A percentile compares a stretch with the other conserved stretches of the same genome.
phyloP scores from a whole-genome alignment of 2,329 filamentous ascomycete genomes.

The Exophiala oligosperma region DNA sequence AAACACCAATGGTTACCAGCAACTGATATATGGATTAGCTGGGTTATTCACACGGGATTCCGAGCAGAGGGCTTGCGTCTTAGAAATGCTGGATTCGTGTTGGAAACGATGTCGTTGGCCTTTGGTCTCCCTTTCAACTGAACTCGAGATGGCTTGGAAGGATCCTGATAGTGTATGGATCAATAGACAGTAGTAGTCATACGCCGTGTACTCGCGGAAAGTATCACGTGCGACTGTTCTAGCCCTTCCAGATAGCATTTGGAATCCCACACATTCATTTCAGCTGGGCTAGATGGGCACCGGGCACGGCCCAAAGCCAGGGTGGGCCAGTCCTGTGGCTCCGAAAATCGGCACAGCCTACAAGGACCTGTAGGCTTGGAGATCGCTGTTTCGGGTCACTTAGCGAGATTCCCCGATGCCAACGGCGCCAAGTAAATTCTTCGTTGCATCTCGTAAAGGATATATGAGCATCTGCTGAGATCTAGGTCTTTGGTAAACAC shows the following conservation, averaged over 20 bases:
- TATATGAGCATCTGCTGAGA: neutral
- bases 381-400: neutral
- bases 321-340: no score
- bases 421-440: neutral
- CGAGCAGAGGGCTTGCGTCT: neutral
- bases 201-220: neutral
- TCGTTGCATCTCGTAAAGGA: neutral
- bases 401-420: neutral
- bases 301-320: no score
- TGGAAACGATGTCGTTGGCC: constrained; percentile 4
- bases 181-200: neutral
- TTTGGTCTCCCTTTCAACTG: constrained; percentile 1
- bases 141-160: constrained; percentile 6
- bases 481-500: neutral
- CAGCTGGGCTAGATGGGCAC: no score
- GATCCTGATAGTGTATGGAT: neutral
- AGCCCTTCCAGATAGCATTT: neutral
- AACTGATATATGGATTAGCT: neutral
- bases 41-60: constrained; percentile 5
- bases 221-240: neutral
- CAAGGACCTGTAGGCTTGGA: no score
- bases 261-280: no score
- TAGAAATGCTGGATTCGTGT: constrained; percentile 3
- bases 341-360: no score
- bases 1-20: neutral